These are phyloP conservation scores for Trametes gibbosa DNA, from an alignment of 768 basidiomycete species.

Conservation along the genomic window DNA sequence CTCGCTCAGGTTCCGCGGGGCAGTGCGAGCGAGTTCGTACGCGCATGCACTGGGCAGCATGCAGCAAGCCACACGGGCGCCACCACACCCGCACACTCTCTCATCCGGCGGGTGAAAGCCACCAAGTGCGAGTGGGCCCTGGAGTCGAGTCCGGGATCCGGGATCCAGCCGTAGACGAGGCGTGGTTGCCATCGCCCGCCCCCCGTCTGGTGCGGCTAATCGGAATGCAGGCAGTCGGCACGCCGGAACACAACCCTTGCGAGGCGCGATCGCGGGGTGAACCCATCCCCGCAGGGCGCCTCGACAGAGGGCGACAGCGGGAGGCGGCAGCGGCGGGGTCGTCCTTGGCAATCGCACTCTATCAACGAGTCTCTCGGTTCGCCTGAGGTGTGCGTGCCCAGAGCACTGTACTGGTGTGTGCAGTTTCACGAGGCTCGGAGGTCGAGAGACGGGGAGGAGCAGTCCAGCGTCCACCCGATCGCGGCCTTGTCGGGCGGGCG, in stretches of 20 bases:
- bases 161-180: not conserved
- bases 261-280: slow-evolving; percentile 4
- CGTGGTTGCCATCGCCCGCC: not conserved
- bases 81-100: too few species aligned
- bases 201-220: not conserved
- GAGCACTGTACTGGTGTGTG: too few species aligned
- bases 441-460: not conserved
- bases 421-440: not conserved
- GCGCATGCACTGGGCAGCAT: not conserved
- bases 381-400: too few species aligned
- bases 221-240: not conserved
- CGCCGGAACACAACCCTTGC: not conserved
- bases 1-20: not conserved
- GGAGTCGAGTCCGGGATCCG: not conserved
- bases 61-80: too few species aligned
- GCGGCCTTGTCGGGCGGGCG: not conserved
- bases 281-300: not conserved
- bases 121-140: not conserved
- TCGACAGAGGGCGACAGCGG: not conserved
- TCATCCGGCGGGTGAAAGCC: not conserved
- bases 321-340: not conserved
- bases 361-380: not conserved
- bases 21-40: not conserved
- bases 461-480: too few species aligned
- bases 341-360: not conserved